Base-by-base conservation (phyloP, 352 stramenopile species). In the Globisporangium acanthophoron region DNA sequence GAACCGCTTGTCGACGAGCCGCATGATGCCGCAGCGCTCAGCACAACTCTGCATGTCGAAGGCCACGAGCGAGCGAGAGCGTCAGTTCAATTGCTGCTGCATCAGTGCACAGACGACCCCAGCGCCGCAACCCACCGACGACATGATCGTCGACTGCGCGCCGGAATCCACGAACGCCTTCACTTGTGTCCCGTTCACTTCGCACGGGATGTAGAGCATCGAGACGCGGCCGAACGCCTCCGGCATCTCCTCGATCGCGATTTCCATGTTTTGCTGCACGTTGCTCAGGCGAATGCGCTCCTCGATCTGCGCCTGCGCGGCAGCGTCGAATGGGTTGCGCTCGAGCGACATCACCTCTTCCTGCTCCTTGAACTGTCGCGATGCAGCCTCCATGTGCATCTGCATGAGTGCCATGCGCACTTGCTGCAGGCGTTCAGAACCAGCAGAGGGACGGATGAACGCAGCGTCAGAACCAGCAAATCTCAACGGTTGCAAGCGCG, bases 111-210 rank as follows among this genome's bases (percentile, higher is more conserved):
- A n/a, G 15, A 39, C 44, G 15, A 43, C 37, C 37, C 37, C n/a
- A 21, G 20, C 16, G 20, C 3, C 24, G 16, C 13, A 49, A 68
- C 65, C 50, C 67, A 94, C 85, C 54, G 81, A 92, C 6, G 87
- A 96, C 88, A 97, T 97, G 70, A 97, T 96, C 16, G 88, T 96
- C 20, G 78, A 95, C 62, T 97, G 89, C 11, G 89, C 89, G 29
- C 89, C 89, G 0, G 84, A 95, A 58, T 97, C 89, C 13, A 97
- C 85, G 52, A 96, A 97, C n/a, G 88, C 83, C 60, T 96, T 96
- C 15, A 96, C 82, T 43, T 85, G 74, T 12, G 57, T 80, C 16
- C 78, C 78, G 52, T 95, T 95, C 3, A 95, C 85, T 56, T 91
- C 79, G 37, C 83, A 92, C 16, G 77, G 70, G 41, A 96, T 91